Evolutionary conservation across 805 yeast genomes (phyloP).

Genomic region (Hanseniaspora pseudoguilliermondii): DNA sequence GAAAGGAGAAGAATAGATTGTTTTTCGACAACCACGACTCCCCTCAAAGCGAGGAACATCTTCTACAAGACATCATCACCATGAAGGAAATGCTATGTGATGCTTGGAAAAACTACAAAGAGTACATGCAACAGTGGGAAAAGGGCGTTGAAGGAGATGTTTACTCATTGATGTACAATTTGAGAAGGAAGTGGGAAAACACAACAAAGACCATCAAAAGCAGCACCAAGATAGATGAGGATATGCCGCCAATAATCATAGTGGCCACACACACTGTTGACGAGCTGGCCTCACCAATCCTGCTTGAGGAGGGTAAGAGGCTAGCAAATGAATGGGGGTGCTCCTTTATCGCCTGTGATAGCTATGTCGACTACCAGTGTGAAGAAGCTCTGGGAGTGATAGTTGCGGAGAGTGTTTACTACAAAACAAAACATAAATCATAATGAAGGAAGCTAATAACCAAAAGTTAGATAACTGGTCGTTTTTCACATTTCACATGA

Average conservation of each 20-base stretch:
- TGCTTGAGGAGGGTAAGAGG: slow-evolving; percentile 45
- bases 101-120: slow-evolving; percentile 59
- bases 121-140: slow-evolving; percentile 45
- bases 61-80: slow-evolving; percentile 26
- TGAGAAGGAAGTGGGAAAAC: slow-evolving; percentile 44
- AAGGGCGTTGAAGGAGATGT: slow-evolving; percentile 57
- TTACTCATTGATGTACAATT: slow-evolving; percentile 44
- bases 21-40: slow-evolving; percentile 15
- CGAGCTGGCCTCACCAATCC: slow-evolving; percentile 45
- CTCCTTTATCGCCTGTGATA: slow-evolving; percentile 54
- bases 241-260: slow-evolving; percentile 53
- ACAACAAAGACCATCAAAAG: slow-evolving; percentile 22
- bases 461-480: too few relatives aligned
- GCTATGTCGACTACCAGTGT: slow-evolving; percentile 35
- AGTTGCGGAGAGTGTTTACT: slow-evolving; percentile 9
- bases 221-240: slow-evolving; percentile 15
- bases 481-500: too few relatives aligned
- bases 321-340: slow-evolving; percentile 52
- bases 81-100: slow-evolving; percentile 49
- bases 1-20: slow-evolving; percentile 20
- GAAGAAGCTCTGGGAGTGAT: slow-evolving; percentile 43
- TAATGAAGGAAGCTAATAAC: too few relatives aligned
- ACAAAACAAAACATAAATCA: not conserved
- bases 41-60: slow-evolving; percentile 12
- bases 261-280: slow-evolving; percentile 52